Conservation (phyloP, 2,329 filamentous ascomycete species). For the Ambrosiella beaveri region DNA sequence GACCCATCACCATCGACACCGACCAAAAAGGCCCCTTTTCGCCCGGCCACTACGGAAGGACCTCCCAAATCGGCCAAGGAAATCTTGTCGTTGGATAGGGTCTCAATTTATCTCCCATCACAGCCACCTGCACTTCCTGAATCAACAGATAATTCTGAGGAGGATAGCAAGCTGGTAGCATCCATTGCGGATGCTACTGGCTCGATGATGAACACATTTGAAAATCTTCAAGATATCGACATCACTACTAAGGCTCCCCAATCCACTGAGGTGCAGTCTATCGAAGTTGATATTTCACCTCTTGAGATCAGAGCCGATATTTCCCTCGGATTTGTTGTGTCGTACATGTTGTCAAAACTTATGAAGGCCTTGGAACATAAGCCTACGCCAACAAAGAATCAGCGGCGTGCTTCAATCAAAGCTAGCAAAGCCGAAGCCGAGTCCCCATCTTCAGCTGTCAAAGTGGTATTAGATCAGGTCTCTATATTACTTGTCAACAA, state of each 20-base stretch:
- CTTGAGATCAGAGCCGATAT: slow-evolving; percentile 37
- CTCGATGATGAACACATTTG: slow-evolving; percentile 11
- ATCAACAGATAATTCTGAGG: not conserved
- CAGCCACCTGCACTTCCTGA: not conserved
- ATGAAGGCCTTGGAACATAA: slow-evolving; percentile 26
- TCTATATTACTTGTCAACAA: slow-evolving; percentile 39
- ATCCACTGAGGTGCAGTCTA: slow-evolving; percentile 17
- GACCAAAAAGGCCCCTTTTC: not conserved
- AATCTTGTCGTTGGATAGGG: slow-evolving; percentile 8
- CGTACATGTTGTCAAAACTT: slow-evolving; percentile 33
- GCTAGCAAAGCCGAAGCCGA: not conserved
- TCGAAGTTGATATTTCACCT: slow-evolving; percentile 37
- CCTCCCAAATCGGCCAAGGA: slow-evolving; percentile 9
- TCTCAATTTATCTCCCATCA: slow-evolving; percentile 12
- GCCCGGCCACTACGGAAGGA: slow-evolving; percentile 5
- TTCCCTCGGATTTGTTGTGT: slow-evolving; percentile 37
- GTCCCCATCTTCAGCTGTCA: slow-evolving; percentile 18
- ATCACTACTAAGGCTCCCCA: slow-evolving; percentile 13
- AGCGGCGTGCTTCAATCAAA: not conserved
- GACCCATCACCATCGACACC: not conserved
- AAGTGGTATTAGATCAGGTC: slow-evolving; percentile 30
- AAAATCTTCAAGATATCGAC: slow-evolving; percentile 5
- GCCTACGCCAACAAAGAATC: not conserved
- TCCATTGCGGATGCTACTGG: slow-evolving; percentile 5
- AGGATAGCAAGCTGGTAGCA: not conserved